Conservation (phyloP, 2,329 filamentous ascomycete genomes). For the Teratosphaeria destructans region DNA sequence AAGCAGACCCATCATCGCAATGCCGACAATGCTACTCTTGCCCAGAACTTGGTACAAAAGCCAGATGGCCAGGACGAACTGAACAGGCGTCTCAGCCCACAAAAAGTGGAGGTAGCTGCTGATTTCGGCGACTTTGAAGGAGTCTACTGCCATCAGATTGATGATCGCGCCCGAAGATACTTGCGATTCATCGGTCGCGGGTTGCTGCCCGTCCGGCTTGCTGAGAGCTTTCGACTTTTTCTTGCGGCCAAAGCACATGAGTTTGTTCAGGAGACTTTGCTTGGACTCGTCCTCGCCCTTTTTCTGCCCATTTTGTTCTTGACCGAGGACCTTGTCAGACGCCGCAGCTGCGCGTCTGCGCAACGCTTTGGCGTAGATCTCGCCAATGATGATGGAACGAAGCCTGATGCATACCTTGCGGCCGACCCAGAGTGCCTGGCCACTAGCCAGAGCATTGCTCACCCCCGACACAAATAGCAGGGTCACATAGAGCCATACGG, state of each 20-base stretch:
- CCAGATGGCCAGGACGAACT: slow-evolving; percentile 68
- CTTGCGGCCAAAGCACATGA: slow-evolving; percentile 49
- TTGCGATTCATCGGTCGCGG: slow-evolving; percentile 46
- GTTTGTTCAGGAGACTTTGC: slow-evolving; percentile 34
- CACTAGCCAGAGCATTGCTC: slow-evolving; percentile 71
- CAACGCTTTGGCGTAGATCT: slow-evolving; percentile 93
- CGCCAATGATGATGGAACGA: slow-evolving; percentile 88
- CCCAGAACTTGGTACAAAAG: slow-evolving; percentile 87
- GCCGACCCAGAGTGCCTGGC: slow-evolving; percentile 83
- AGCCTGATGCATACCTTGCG: slow-evolving; percentile 89
- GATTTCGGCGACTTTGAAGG: slow-evolving; percentile 94
- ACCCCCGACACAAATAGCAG: slow-evolving; percentile 75
- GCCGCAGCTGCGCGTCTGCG: slow-evolving; percentile 73
- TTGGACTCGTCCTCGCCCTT: slow-evolving; percentile 34
- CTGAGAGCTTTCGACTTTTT: slow-evolving; percentile 41
- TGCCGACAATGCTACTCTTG: slow-evolving; percentile 84
- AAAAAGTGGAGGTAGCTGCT: slow-evolving; percentile 93
- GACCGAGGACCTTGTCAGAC: slow-evolving; percentile 58
- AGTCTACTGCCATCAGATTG: slow-evolving; percentile 98
- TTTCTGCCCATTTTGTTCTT: slow-evolving; percentile 30
- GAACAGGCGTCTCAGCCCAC: slow-evolving; percentile 82
- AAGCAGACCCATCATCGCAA: slow-evolving; percentile 79
- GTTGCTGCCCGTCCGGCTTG: slow-evolving; percentile 26
- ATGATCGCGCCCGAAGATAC: slow-evolving; percentile 97
- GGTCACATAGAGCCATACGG: slow-evolving; percentile 92